Evolutionary conservation across 1,139 yeast species (phyloP), one percentile per base, ranked within the genome.

Genomic region (Taphrina wiesneri): DNA sequence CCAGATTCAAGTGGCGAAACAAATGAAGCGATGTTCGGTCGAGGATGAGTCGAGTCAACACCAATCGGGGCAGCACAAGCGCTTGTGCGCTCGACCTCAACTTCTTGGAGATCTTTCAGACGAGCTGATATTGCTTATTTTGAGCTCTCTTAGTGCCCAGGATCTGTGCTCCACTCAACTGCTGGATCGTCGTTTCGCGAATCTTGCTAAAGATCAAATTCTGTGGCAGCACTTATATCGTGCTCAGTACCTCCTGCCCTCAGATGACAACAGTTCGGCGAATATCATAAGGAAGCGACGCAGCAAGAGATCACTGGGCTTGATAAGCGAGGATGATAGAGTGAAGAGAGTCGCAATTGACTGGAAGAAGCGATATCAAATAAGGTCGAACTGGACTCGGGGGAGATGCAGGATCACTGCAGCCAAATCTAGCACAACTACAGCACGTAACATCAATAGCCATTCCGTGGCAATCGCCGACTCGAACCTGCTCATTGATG

Each of bases 311-410:
- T 34, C 52, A 5, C 52, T 56, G 6, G 62, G 62, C 7, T 23
- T 45, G 13, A 3, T 56, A n/a, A 56, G 30, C 15, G 34, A 28
- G 7, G 62, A n/a, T 0, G 62, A 56, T 23, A 26, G 34, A 49
- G 54, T 49, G 19, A 49, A 23, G 54, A 26, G 36, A 9, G 28
- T n/a, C n/a, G 28, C 25, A 11, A 32, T 36, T 9, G 47, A 52
- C 15, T 60, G 64, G 64, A 25, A 53, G 45, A n/a, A 26, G 45
- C 36, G 64, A 7, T 60, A 60, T 21, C 49, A 32, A 9, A 51
- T 60, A 11, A 41, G 64, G 21, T 51, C 57, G 23, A 60, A 60
- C 17, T 60, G 64, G 64, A 36, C 28, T n/a, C 23, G 26, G 3
- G 64, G 64, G 11, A 43, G 57, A 21, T 60, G 36, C 32, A 54